Conservation (phyloP, 306 rosid species). For the Begonia loranthoides region DNA sequence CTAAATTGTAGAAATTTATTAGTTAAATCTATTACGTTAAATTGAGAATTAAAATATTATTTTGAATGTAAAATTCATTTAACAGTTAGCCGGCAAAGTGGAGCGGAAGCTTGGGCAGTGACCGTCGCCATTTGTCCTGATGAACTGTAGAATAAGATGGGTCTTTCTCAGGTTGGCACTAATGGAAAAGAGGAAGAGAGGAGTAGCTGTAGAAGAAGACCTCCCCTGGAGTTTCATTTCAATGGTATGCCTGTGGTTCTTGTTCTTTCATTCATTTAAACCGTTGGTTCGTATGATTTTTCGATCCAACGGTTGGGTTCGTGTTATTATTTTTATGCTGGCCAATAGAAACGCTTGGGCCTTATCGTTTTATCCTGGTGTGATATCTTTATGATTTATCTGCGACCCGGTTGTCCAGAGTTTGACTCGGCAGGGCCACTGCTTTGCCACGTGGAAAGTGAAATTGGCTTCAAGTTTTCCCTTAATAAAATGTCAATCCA, state of each 20-base stretch:
- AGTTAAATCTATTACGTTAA: too few relatives aligned
- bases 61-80: too few relatives aligned
- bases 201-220: conserved; percentile 8
- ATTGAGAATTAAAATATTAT: too few relatives aligned
- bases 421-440: conserved; percentile 38
- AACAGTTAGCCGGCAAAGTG: conserved; percentile 66
- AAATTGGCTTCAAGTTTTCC: too few relatives aligned
- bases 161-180: not conserved
- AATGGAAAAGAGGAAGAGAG: not conserved
- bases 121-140: conserved; percentile 63
- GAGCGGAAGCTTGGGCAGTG: conserved; percentile 80
- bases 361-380: conserved; percentile 76
- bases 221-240: conserved; percentile 22
- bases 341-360: conserved; percentile 22
- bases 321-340: conserved; percentile 6
- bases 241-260: conserved; percentile 39
- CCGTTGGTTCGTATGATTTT: conserved; percentile 37
- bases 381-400: conserved; percentile 42
- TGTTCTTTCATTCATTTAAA: conserved; percentile 9
- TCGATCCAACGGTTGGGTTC: conserved; percentile 27
- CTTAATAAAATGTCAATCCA: too few relatives aligned
- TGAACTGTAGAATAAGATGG: not conserved
- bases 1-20: too few relatives aligned
- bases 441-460: conserved; percentile 7
- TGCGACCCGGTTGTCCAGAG: conserved; percentile 30